Percentiles rank a stretch among this genome's conserved stretches.
Conservation (phyloP, 495 filamentous ascomycete species). For the Xylaria sp. region DNA sequence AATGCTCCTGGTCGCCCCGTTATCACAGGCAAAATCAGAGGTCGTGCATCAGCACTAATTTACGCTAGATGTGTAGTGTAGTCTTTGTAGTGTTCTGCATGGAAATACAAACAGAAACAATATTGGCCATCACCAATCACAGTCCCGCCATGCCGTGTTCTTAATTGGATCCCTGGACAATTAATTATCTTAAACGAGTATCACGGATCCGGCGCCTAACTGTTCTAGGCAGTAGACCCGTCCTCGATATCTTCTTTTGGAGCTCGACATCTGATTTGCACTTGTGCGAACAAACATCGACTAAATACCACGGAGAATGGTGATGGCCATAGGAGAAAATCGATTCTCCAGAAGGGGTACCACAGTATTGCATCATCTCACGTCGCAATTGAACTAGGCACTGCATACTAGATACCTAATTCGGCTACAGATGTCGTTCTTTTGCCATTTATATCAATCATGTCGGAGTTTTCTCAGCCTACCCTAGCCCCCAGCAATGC, state of each 20-base stretch:
- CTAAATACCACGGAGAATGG: not conserved
- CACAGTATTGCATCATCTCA: conserved; percentile 6
- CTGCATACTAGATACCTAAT: not conserved
- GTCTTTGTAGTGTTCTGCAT: not conserved
- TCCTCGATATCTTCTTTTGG: not conserved
- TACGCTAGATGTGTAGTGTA: not conserved
- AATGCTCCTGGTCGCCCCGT: conserved; percentile 5
- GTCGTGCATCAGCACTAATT: conserved; percentile 24
- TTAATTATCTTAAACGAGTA: conserved; percentile 1
- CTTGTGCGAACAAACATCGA: conserved; percentile 6
- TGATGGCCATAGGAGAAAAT: not conserved
- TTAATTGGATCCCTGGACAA: not conserved
- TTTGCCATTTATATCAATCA: conserved; percentile 20
- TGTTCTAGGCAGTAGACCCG: conserved; percentile 17
- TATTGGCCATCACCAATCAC: conserved; percentile 9
- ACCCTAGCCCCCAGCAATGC: conserved; percentile 19
- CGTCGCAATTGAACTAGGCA: not conserved
- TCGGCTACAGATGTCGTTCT: not conserved
- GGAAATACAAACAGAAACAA: conserved; percentile 5
- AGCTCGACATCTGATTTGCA: conserved; percentile 20
- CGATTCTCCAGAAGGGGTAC: not conserved
- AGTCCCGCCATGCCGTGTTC: not conserved
- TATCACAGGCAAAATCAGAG: not conserved
- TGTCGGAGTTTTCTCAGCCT: conserved; percentile 16
- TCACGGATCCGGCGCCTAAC: conserved; percentile 5